These are phyloP conservation scores for Mrakia gelida DNA, from an alignment of 768 basidiomycete species.

Conservation along the genomic window DNA sequence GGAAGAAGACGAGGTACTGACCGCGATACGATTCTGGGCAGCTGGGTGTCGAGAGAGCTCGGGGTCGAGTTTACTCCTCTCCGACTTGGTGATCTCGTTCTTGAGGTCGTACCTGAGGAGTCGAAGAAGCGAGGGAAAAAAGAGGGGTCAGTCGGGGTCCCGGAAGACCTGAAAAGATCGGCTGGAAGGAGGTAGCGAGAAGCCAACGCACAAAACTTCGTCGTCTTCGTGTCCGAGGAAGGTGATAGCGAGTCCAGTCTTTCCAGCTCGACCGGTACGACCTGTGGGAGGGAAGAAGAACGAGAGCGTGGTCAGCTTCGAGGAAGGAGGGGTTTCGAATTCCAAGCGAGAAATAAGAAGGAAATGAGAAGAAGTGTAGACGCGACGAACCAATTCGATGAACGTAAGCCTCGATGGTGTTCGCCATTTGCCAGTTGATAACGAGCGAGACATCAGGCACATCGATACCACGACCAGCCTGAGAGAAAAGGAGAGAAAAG, in stretches of 20 bases:
- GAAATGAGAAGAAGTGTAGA: background rate
- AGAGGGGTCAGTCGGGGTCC: no score
- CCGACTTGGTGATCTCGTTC: constrained; percentile 94
- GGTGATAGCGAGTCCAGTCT: constrained; percentile 86
- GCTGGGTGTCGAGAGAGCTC: constrained; percentile 89
- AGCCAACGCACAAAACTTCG: constrained; percentile 69
- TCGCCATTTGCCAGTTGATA: constrained; percentile 96
- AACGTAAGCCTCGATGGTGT: constrained; percentile 92
- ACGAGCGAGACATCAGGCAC: constrained; percentile 94
- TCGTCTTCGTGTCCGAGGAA: constrained; percentile 95
- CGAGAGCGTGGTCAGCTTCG: background rate
- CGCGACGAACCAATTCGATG: constrained; percentile 80
- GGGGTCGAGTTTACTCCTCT: constrained; percentile 78
- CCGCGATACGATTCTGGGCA: constrained; percentile 59
- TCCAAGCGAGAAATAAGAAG: background rate
- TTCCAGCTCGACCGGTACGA: constrained; percentile 96
- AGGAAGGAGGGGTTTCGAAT: no score
- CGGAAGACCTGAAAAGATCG: background rate
- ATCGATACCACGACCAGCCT: constrained; percentile 95
- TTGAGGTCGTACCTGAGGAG: constrained; percentile 83
- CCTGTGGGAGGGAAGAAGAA: constrained; percentile 49
- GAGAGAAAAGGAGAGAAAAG: background rate
- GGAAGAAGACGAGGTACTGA: background rate
- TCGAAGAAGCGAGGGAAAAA: background rate
- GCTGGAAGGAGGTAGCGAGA: no score